phyloP scores from a whole-genome alignment of 2,329 filamentous ascomycete genomes.

The Annulohypoxylon truncatum region DNA sequence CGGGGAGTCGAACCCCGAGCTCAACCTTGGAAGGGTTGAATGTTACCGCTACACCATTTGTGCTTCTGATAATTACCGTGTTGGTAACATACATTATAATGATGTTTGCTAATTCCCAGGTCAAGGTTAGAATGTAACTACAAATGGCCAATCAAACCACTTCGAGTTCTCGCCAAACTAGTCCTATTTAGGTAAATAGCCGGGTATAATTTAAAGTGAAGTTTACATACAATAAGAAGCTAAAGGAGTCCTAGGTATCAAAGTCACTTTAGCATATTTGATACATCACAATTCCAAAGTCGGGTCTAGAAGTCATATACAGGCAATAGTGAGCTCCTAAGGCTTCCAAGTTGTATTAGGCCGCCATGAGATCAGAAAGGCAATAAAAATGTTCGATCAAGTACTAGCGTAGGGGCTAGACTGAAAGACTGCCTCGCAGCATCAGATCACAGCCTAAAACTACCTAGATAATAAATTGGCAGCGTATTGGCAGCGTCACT shows the following conservation, averaged over 20 bases:
- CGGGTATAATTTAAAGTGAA: neutral
- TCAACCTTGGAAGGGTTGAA: conserved; percentile 40
- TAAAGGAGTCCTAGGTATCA: neutral
- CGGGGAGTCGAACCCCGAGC: conserved; percentile 38
- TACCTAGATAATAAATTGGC: neutral
- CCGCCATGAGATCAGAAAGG: neutral
- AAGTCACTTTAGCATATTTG: neutral
- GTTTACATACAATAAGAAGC: neutral
- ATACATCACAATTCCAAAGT: neutral
- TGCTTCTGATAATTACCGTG: no score
- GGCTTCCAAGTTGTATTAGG: neutral
- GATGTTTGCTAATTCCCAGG: no score
- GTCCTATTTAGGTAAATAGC: neutral
- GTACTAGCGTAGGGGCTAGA: neutral
- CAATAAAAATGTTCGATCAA: neutral
- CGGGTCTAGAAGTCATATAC: neutral
- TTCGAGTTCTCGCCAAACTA: neutral
- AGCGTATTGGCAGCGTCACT: neutral
- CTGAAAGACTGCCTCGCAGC: neutral
- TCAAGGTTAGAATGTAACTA: neutral
- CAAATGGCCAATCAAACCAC: neutral
- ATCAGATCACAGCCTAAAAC: conserved; percentile 1
- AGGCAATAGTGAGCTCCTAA: neutral
- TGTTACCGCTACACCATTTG: conserved; percentile 40
- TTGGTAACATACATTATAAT: no score